Percentiles rank a stretch among this genome's conserved stretches.
phyloP scores from a whole-genome alignment of 2,329 filamentous ascomycete genomes.

The Trichoderma arundinaceum region DNA sequence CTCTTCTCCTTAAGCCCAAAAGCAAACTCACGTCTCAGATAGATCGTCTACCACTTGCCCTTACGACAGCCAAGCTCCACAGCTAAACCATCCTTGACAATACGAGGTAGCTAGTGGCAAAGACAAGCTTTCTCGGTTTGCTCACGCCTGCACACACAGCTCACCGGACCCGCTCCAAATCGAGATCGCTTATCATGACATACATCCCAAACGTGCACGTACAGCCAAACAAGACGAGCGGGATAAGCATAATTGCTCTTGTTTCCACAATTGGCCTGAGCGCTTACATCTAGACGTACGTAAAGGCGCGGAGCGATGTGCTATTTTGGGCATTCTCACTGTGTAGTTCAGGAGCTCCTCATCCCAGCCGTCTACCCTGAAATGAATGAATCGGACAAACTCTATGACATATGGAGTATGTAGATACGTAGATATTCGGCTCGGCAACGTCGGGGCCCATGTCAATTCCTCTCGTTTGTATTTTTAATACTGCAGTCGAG shows the following conservation, averaged over 20 bases:
- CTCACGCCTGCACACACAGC: background rate
- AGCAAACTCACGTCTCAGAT: background rate
- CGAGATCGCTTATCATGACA: conserved; percentile 19
- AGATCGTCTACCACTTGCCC: background rate
- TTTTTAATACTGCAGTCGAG: background rate
- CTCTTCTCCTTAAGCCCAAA: background rate
- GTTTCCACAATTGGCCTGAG: background rate
- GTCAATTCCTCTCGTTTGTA: background rate
- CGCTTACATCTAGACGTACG: background rate
- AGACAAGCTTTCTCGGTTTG: conserved; percentile 16
- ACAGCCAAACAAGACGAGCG: background rate
- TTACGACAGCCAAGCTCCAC: conserved; percentile 2
- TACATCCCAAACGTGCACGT: background rate
- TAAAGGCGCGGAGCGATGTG: background rate
- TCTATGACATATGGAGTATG: background rate
- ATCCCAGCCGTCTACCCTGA: no score
- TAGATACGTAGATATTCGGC: background rate
- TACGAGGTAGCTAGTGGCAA: conserved; percentile 22
- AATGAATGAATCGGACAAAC: no score
- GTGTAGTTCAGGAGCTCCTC: background rate
- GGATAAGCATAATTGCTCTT: background rate
- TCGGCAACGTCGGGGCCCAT: background rate
- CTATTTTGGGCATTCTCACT: background rate
- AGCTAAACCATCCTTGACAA: background rate
- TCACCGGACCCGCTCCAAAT: conserved; percentile 14